Evolutionary conservation across 345 rosid species (phyloP).

Genomic region (Trapa incisa): DNA sequence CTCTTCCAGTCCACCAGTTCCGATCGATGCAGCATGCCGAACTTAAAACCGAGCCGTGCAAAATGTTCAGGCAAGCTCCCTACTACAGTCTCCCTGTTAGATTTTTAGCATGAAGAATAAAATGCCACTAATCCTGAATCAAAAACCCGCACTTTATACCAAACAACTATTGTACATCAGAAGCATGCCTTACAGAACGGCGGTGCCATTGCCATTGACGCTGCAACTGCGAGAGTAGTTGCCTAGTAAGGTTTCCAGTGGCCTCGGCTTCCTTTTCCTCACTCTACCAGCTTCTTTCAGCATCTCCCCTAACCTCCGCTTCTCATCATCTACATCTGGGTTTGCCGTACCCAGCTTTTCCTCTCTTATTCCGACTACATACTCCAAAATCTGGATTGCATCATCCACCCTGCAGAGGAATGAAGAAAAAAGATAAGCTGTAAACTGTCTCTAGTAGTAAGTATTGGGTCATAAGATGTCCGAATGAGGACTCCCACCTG

Average conservation of each 20-base stretch:
- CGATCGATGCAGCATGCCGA: conserved; percentile 13
- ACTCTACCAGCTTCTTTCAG: conserved; percentile 85
- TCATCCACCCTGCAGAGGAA: conserved; percentile 49
- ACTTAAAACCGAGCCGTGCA: not conserved
- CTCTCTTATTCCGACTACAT: conserved; percentile 80
- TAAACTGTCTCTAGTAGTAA: too few species aligned
- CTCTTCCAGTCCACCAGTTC: conserved; percentile 28
- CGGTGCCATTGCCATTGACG: conserved; percentile 19
- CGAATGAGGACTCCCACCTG: conserved; percentile 31
- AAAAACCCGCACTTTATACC: conserved; percentile 5
- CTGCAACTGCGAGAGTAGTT: conserved; percentile 22
- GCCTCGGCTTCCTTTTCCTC: conserved; percentile 55
- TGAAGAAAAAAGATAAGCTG: too few species aligned
- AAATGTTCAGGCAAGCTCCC: not conserved
- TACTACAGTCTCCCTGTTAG: not conserved
- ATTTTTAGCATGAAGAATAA: not conserved
- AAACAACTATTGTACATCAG: conserved; percentile 14
- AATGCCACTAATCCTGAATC: conserved; percentile 14
- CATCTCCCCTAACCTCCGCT: conserved; percentile 53
- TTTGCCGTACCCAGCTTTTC: conserved; percentile 95
- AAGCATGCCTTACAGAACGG: conserved; percentile 15
- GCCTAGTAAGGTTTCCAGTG: conserved; percentile 61
- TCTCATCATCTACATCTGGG: conserved; percentile 83
- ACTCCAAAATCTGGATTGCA: conserved; percentile 79
- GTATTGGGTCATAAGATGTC: not conserved